phyloP scores from a whole-genome alignment of 2,329 filamentous ascomycete species.

The Apiospora koreana region DNA sequence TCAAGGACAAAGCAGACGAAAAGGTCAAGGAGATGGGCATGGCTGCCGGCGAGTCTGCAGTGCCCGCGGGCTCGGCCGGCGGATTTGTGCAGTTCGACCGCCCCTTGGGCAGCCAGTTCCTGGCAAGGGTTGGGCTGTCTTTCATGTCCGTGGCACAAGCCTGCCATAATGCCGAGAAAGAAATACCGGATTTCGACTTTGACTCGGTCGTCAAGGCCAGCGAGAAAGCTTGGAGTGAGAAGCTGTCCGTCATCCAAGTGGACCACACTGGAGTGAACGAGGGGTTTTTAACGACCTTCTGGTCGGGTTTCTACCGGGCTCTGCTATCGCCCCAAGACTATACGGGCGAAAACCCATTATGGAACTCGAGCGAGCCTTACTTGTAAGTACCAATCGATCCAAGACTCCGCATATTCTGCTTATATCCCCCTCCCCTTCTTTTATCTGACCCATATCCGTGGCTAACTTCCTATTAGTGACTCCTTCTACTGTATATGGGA shows the following conservation, averaged over 20 bases:
- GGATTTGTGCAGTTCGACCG: slow-evolving; percentile 64
- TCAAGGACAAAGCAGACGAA: slow-evolving; percentile 45
- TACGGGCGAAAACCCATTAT: slow-evolving; percentile 72
- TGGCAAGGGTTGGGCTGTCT: slow-evolving; percentile 71
- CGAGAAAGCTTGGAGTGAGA: slow-evolving; percentile 61
- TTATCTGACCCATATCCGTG: background rate
- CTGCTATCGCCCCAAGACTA: slow-evolving; percentile 76
- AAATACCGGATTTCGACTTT: slow-evolving; percentile 69
- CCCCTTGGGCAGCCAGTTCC: slow-evolving; percentile 48
- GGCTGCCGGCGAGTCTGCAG: slow-evolving; percentile 26
- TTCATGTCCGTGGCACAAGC: slow-evolving; percentile 69
- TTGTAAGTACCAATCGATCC: slow-evolving; percentile 37
- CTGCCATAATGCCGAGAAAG: slow-evolving; percentile 67
- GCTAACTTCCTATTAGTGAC: slow-evolving; percentile 40
- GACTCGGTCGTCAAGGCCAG: slow-evolving; percentile 53
- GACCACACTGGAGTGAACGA: slow-evolving; percentile 55
- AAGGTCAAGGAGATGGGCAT: slow-evolving; percentile 25
- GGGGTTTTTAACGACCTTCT: slow-evolving; percentile 64
- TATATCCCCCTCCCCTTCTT: background rate
- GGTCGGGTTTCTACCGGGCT: slow-evolving; percentile 69
- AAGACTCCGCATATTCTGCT: too few relatives aligned
- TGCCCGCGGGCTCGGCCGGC: slow-evolving; percentile 46
- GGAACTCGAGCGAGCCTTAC: slow-evolving; percentile 69
- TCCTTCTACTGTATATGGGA: slow-evolving; percentile 74
- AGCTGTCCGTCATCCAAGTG: slow-evolving; percentile 60